Conservation (phyloP, 345 rosid species). For the Rhodomyrtus tomentosa region DNA sequence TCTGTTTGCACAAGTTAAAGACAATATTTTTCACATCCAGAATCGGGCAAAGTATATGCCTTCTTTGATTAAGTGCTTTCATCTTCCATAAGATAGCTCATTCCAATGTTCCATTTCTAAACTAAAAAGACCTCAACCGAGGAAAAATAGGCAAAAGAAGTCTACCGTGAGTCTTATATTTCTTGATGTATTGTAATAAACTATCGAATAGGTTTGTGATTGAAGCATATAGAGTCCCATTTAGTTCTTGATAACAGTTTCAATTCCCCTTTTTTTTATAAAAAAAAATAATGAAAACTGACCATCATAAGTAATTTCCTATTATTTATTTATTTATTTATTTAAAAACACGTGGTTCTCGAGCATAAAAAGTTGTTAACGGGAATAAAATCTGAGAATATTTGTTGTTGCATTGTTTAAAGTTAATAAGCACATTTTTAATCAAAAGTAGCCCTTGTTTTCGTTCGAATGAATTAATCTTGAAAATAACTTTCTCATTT, state of each 20-base stretch:
- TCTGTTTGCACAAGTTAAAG: background rate
- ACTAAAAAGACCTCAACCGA: background rate
- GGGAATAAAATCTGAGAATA: background rate
- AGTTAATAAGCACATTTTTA: background rate
- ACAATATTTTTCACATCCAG: background rate
- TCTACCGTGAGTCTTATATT: background rate
- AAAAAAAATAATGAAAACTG: background rate
- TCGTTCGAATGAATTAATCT: background rate
- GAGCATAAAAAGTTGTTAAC: background rate
- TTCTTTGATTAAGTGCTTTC: background rate
- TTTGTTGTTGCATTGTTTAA: background rate
- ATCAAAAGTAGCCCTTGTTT: background rate
- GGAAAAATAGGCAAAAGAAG: background rate
- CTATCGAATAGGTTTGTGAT: background rate
- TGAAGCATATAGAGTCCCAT: background rate
- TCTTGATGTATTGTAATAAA: background rate
- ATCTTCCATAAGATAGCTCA: background rate
- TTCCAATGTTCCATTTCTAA: background rate
- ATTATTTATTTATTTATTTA: background rate
- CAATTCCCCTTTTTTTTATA: background rate
- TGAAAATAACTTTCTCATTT: background rate
- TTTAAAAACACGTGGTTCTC: background rate
- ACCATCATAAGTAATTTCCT: background rate
- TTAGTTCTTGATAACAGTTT: background rate
- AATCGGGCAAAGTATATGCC: background rate